Evolutionary conservation across 169 alveolate genomes (phyloP).

Genomic region (Theileria parva): DNA sequence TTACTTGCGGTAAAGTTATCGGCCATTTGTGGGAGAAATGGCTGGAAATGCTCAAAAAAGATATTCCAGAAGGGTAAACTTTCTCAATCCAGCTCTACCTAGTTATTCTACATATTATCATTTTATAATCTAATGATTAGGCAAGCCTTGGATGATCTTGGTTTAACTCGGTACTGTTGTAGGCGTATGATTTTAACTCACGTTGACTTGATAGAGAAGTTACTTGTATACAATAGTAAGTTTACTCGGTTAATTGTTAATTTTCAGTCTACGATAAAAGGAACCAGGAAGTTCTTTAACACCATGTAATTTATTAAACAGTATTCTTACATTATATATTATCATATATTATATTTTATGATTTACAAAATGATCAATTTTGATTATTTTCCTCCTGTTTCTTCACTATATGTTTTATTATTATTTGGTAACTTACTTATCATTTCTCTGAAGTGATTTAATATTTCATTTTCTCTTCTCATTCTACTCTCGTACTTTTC

Average conservation of each 20-base stretch:
- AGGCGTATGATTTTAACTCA: constrained; percentile 97
- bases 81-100: background rate
- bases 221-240: constrained; percentile 93
- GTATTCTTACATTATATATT: background rate
- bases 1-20: constrained; percentile 99
- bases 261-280: constrained; percentile 66
- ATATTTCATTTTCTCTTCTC: constrained; percentile 76
- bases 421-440: constrained; percentile 37
- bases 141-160: constrained; percentile 92
- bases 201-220: constrained; percentile 96
- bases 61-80: constrained; percentile 85
- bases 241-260: background rate
- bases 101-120: background rate
- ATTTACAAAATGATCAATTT: background rate
- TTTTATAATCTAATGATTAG: constrained; percentile 48
- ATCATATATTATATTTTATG: background rate
- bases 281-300: constrained; percentile 36
- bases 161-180: constrained; percentile 87
- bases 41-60: constrained; percentile 86
- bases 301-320: background rate
- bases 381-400: constrained; percentile 45
- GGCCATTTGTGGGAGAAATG: constrained; percentile 97
- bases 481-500: constrained; percentile 78
- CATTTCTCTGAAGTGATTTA: constrained; percentile 78
- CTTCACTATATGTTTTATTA: constrained; percentile 23